Base-by-base conservation (phyloP, 352 stramenopile genomes). In the Vaucheria bursata region DNA sequence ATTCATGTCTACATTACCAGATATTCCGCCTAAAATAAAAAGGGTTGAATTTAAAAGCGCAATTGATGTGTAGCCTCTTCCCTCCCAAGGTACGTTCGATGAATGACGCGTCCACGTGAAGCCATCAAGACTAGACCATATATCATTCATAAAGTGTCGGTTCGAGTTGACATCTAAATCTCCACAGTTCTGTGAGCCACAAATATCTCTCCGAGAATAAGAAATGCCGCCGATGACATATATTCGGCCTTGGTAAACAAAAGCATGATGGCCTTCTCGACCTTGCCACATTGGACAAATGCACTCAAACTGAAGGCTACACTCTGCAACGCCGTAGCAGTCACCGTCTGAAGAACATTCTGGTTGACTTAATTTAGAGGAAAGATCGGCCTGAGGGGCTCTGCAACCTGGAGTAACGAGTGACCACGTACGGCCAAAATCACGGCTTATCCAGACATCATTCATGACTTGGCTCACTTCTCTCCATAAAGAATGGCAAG, bases 191-290 rank as follows among this genome's bases (percentile, higher is more conserved):
- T 89, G 85, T 71, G 83, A 77, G 7, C 85, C 85, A 81, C 88
- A 91, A 79, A 85, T 86, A 32, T 73, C 78, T 74, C 86, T 82
- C 29, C 87, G 86, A 18, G 85, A 65, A 32, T 64, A 86, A 25
- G 79, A 85, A 70, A 90, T 89, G 12, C 88, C 88, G 8, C 88
- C 88, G 32, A 88, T 77, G 8, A 91, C 83, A 78, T 89, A 91
- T 7, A 91, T 85, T 31, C 86, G 83, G 40, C 86, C 85, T 40
- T 86, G 75, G 37, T 84, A 77, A 53, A 88, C 79, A 59, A 83
- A 45, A 35, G 88, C 79, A n/a, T 81, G 67, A 70, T 88, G 83
- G 39, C 89, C 66, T 74, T 89, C 86, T 31, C 88, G 79, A 40
- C 84, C 79, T 34, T 80, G 86, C 84, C 88, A 91, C 80, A 91